Evolutionary conservation across 2,329 filamentous ascomycete genomes (phyloP).

Genomic region (Knufia fluminis): DNA sequence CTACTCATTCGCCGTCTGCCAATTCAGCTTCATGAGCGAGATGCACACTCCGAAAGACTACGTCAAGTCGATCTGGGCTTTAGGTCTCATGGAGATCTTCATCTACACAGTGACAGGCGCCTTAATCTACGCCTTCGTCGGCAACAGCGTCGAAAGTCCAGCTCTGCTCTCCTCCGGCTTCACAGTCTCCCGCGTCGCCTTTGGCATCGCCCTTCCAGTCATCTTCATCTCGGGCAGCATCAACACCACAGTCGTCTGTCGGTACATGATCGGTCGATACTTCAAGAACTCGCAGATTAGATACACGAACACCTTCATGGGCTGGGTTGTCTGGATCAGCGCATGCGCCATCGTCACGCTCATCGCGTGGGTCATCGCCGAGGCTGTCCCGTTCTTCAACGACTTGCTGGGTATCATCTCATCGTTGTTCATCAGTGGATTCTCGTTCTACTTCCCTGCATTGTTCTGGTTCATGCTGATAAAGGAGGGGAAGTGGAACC

Average conservation of each 20-base stretch:
- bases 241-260: constrained; percentile 57
- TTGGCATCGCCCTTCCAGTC: constrained; percentile 59
- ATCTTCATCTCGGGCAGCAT: constrained; percentile 65
- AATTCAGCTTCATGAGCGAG: constrained; percentile 59
- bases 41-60: constrained; percentile 53
- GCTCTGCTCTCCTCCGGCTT: constrained; percentile 55
- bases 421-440: constrained; percentile 59
- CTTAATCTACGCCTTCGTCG: constrained; percentile 60
- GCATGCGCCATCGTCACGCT: constrained; percentile 51
- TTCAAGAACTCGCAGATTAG: constrained; percentile 44
- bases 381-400: constrained; percentile 61
- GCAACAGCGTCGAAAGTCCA: constrained; percentile 52
- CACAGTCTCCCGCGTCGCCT: constrained; percentile 54
- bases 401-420: constrained; percentile 55
- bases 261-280: constrained; percentile 56
- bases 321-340: constrained; percentile 42
- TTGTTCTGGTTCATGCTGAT: constrained; percentile 28
- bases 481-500: constrained; percentile 37
- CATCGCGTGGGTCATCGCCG: constrained; percentile 57
- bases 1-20: constrained; percentile 56
- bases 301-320: constrained; percentile 45
- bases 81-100: constrained; percentile 50
- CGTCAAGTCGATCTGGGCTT: constrained; percentile 53
- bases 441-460: constrained; percentile 40
- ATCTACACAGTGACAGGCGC: constrained; percentile 59